Conservation (phyloP, 1,284 basidiomycete species). For the Sanguinoderma infundibulare region DNA sequence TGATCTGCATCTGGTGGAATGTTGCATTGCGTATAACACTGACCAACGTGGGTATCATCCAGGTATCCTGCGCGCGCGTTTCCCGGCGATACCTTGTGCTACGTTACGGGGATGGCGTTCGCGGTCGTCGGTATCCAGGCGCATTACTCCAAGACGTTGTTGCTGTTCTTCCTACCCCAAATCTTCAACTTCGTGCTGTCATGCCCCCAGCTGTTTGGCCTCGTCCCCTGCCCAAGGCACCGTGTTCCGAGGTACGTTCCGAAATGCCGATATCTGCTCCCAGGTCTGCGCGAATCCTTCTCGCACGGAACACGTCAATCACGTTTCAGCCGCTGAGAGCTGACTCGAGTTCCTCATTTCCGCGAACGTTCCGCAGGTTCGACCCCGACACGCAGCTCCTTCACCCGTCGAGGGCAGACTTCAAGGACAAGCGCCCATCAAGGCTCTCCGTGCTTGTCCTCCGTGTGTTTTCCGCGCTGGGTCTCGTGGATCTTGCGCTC, state of each 20-base stretch:
- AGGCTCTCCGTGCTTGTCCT: slow-evolving; percentile 59
- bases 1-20: too few relatives aligned
- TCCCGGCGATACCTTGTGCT: slow-evolving; percentile 97
- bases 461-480: slow-evolving; percentile 58
- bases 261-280: neutral
- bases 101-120: slow-evolving; percentile 97
- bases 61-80: slow-evolving; percentile 97
- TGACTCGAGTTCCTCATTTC: slow-evolving; percentile 11
- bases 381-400: slow-evolving; percentile 75
- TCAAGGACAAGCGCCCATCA: slow-evolving; percentile 54
- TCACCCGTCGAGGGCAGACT: slow-evolving; percentile 71
- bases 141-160: slow-evolving; percentile 96
- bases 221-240: slow-evolving; percentile 94
- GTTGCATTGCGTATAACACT: neutral
- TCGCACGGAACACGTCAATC: too few relatives aligned
- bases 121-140: slow-evolving; percentile 95
- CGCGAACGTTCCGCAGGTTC: slow-evolving; percentile 53
- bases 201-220: slow-evolving; percentile 92
- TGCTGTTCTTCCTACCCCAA: slow-evolving; percentile 97
- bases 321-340: too few relatives aligned
- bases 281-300: too few relatives aligned
- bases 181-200: slow-evolving; percentile 97
- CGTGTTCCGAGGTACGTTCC: slow-evolving; percentile 80
- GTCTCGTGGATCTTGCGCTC: slow-evolving; percentile 69
- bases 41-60: slow-evolving; percentile 2